Base-by-base conservation (phyloP, 495 filamentous ascomycete species). In the Patellaria atrata region DNA sequence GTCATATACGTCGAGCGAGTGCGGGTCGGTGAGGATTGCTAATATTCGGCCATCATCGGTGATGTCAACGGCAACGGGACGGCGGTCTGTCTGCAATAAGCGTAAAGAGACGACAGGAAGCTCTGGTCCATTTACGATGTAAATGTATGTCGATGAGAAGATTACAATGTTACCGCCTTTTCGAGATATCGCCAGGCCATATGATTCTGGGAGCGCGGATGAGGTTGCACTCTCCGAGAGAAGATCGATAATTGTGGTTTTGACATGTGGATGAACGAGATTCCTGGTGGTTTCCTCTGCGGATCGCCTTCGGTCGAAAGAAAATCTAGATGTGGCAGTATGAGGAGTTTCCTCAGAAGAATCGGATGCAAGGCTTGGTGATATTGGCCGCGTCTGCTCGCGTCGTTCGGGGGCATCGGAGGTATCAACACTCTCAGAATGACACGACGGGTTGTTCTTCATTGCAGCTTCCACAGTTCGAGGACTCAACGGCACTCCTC, bases 1-100 rank as follows among this genome's bases (percentile, higher is more conserved):
- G 41, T 75, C 67, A 54, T 94, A 94, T 10, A 93, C 57, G 38
- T 92, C 80, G 30, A 91, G 72, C 43, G 77, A 72, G 54, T 85
- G 80, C 37, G 82, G 79, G 15, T 71, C 79, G 17, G 81, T 79
- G 27, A 86, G 60, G 2, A 94, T 81, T 4, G 82, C 85, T 14
- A 94, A 62, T 21, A 79, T 55, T 14, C 67, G 70, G 2, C 79
- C 82, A 56, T 87, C 73, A 46, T 92, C 82, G 10, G 74, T 62
- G 41, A 93, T 82, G 19, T 83, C 77, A 10, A 79, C 75, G 10
- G 80, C 72, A 23, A 80, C 64, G 3, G 85, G 85, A 35, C 82
- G 72, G 27, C 79, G 68, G 45, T 73, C 60, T 33, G 86, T 80
- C 57, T 85, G 80, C 34, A 94, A 63, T 20, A 40, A 41, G 13